Evolutionary conservation across 352 stramenopile genomes (phyloP).

Genomic region (Phytophthora tentaculata): DNA sequence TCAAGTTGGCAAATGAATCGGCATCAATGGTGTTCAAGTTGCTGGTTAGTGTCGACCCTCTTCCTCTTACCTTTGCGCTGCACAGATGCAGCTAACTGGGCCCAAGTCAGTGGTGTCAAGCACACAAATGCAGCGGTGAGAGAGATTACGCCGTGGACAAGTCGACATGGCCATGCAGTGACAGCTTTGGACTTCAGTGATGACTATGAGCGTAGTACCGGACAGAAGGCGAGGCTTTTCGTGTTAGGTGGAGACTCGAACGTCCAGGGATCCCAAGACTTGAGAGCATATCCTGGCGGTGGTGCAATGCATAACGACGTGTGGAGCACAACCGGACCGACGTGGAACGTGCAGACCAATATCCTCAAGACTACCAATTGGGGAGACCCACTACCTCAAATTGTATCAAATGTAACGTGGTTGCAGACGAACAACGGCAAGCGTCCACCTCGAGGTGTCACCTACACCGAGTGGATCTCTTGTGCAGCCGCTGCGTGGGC

Average conservation of each 20-base stretch:
- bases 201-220: constrained; percentile 46
- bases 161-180: constrained; percentile 71
- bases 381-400: constrained; percentile 70
- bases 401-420: constrained; percentile 74
- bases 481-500: constrained; percentile 66
- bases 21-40: constrained; percentile 16
- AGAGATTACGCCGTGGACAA: constrained; percentile 61
- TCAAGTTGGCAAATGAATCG: constrained; percentile 11
- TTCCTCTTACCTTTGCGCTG: constrained; percentile 5
- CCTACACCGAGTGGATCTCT: constrained; percentile 71
- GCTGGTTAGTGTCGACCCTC: neutral
- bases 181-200: constrained; percentile 63
- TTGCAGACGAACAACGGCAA: constrained; percentile 80
- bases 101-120: constrained; percentile 65
- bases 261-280: constrained; percentile 66
- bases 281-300: constrained; percentile 76
- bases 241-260: constrained; percentile 74
- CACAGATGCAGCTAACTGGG: constrained; percentile 59
- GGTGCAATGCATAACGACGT: constrained; percentile 73
- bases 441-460: constrained; percentile 55
- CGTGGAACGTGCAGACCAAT: constrained; percentile 57
- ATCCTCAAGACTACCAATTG: constrained; percentile 75
- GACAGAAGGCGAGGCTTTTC: constrained; percentile 68
- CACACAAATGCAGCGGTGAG: constrained; percentile 65
- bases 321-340: constrained; percentile 71